A percentile compares a stretch with the other conserved stretches of the same genome.
These are phyloP conservation scores for Ophiostoma perfectum DNA, from an alignment of 2,329 filamentous ascomycete species.

Conservation along the genomic window DNA sequence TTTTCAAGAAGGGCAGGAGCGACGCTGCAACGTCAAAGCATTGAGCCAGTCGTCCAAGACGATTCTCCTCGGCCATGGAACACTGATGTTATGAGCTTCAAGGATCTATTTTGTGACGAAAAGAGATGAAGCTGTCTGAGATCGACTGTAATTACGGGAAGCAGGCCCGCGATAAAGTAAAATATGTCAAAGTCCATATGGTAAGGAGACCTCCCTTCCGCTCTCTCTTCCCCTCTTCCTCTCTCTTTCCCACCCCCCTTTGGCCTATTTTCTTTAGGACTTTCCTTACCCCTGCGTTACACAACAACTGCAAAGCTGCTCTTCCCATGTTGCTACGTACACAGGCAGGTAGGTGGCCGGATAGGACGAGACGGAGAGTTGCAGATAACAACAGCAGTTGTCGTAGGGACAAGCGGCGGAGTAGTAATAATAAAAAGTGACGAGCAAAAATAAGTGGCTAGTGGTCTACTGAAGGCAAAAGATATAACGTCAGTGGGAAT, in stretches of 20 bases:
- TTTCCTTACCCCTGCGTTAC: too few species aligned
- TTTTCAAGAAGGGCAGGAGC: background rate
- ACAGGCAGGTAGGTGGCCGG: background rate
- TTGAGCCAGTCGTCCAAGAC: too few species aligned
- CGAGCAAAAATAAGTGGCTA: background rate
- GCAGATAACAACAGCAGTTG: slow-evolving; percentile 17
- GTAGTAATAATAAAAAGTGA: background rate
- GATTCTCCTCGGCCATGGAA: background rate
- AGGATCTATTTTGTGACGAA: background rate
- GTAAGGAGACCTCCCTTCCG: background rate
- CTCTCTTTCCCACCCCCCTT: background rate
- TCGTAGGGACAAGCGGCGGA: slow-evolving; percentile 11
- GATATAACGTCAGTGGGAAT: background rate
- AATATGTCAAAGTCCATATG: background rate
- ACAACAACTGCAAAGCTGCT: background rate
- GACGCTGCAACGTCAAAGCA: background rate
- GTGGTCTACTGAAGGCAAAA: background rate
- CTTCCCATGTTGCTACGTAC: background rate
- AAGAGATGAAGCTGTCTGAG: background rate
- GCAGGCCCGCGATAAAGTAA: background rate
- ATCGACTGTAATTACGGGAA: background rate
- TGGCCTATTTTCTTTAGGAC: background rate
- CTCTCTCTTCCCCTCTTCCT: background rate
- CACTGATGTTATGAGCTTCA: background rate
- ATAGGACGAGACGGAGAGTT: slow-evolving; percentile 7